A percentile compares a stretch with the other conserved stretches of the same genome.
Conservation (phyloP, 2,329 filamentous ascomycete genomes). For the Huntiella savannae region DNA sequence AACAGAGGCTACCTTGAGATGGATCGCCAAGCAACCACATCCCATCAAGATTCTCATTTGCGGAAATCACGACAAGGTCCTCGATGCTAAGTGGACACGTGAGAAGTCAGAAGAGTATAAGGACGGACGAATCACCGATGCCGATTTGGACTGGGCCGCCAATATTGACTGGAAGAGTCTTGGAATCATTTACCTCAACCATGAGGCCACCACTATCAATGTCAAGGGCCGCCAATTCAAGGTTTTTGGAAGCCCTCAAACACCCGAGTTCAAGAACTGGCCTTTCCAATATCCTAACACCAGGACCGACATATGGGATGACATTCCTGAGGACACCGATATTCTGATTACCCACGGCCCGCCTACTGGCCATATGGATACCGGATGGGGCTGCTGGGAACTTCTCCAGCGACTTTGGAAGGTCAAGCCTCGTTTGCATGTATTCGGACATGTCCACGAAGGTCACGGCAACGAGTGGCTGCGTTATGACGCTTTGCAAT, state of each 20-base stretch:
- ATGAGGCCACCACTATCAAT: constrained; percentile 27
- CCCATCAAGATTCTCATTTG: constrained; percentile 25
- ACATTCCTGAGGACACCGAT: constrained; percentile 16
- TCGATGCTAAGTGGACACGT: constrained; percentile 13
- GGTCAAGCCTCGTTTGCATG: constrained; percentile 3
- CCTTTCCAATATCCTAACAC: constrained; percentile 23
- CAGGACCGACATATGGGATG: constrained; percentile 13
- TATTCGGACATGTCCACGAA: constrained; percentile 19
- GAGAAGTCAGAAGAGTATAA: not conserved
- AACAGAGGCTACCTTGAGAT: constrained; percentile 54
- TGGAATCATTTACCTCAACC: constrained; percentile 56
- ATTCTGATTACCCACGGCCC: constrained; percentile 23
- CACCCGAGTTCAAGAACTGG: constrained; percentile 20
- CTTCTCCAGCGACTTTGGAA: constrained; percentile 12
- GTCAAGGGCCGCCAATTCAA: constrained; percentile 1
- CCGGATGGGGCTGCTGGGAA: constrained; percentile 17
- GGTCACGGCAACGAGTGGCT: constrained; percentile 49
- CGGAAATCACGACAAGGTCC: constrained; percentile 26
- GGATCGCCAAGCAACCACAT: constrained; percentile 36
- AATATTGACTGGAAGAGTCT: not conserved
- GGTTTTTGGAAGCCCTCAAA: constrained; percentile 16
- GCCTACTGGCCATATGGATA: constrained; percentile 20
- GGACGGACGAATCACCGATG: not conserved
- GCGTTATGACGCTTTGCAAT: constrained; percentile 57
- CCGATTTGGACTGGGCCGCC: not conserved